Evolutionary conservation across 129 eudicot species (phyloP).

Genomic region (Lonicera japonica): DNA sequence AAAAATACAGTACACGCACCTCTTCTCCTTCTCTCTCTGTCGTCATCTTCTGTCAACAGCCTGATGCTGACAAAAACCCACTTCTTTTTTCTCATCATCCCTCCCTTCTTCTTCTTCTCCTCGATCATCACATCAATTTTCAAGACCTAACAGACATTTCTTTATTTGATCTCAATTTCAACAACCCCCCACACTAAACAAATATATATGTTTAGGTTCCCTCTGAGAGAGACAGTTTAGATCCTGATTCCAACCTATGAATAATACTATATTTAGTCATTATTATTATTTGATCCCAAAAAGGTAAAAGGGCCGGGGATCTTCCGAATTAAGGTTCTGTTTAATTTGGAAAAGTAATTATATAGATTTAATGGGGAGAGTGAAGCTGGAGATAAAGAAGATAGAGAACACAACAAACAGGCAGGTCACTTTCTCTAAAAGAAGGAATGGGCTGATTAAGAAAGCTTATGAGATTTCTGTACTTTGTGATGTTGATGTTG

Average conservation of each 20-base stretch:
- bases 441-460: slow-evolving; percentile 84
- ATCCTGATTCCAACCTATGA: too few species aligned
- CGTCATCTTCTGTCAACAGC: slow-evolving; percentile 35
- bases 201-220: not conserved
- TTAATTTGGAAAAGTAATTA: too few species aligned
- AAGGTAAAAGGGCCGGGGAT: not conserved
- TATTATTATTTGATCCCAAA: not conserved
- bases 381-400: slow-evolving; percentile 79
- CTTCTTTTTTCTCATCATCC: slow-evolving; percentile 1
- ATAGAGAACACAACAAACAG: slow-evolving; percentile 80
- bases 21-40: slow-evolving; percentile 20
- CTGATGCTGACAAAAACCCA: slow-evolving; percentile 32
- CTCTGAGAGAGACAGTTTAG: not conserved
- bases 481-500: slow-evolving; percentile 90
- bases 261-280: slow-evolving; percentile 2
- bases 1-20: slow-evolving; percentile 32
- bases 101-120: not conserved
- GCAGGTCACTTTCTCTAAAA: slow-evolving; percentile 88
- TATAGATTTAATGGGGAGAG: slow-evolving; percentile 51
- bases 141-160: not conserved
- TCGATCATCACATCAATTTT: not conserved
- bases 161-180: not conserved
- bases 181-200: too few species aligned
- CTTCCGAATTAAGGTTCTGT: not conserved
- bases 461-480: slow-evolving; percentile 89